phyloP scores from a whole-genome alignment of 495 filamentous ascomycete genomes.

The Letharia columbiana region DNA sequence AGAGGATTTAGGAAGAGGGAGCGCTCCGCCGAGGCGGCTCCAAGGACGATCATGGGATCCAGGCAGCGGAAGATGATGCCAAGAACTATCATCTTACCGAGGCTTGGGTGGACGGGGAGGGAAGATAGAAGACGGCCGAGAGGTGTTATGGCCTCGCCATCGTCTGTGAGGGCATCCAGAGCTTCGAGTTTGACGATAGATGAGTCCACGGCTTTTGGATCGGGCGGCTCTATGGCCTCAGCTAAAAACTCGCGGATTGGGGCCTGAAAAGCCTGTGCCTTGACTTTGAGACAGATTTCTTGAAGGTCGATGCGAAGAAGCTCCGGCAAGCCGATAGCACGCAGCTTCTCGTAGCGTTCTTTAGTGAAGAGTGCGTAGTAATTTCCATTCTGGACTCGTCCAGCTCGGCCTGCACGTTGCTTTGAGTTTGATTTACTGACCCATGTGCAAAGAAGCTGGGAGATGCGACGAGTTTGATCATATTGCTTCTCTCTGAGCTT shows the following conservation, averaged over 20 bases:
- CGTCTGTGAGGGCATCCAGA: constrained; percentile 41
- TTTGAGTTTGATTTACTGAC: constrained; percentile 46
- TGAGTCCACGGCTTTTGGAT: constrained; percentile 33
- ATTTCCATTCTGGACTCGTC: constrained; percentile 48
- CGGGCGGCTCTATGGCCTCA: constrained; percentile 46
- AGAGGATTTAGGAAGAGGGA: constrained; percentile 39
- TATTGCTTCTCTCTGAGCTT: constrained; percentile 46
- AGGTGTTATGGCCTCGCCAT: constrained; percentile 41
- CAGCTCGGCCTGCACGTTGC: constrained; percentile 52
- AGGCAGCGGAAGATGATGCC: constrained; percentile 54
- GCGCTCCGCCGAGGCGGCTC: constrained; percentile 33
- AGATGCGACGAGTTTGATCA: constrained; percentile 38
- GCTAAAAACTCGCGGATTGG: constrained; percentile 42
- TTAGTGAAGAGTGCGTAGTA: constrained; percentile 50
- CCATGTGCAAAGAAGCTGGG: constrained; percentile 42
- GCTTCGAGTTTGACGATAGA: constrained; percentile 40
- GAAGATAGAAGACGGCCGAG: constrained; percentile 43
- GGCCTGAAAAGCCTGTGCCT: constrained; percentile 36
- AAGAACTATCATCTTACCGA: constrained; percentile 51
- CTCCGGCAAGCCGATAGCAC: constrained; percentile 40
- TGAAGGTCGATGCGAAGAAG: constrained; percentile 44
- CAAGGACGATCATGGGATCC: constrained; percentile 50
- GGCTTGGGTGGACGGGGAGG: constrained; percentile 41
- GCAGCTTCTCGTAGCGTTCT: constrained; percentile 40
- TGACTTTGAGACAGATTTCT: constrained; percentile 42